Conservation (phyloP, 495 filamentous ascomycete genomes). For the Evernia prunastri region DNA sequence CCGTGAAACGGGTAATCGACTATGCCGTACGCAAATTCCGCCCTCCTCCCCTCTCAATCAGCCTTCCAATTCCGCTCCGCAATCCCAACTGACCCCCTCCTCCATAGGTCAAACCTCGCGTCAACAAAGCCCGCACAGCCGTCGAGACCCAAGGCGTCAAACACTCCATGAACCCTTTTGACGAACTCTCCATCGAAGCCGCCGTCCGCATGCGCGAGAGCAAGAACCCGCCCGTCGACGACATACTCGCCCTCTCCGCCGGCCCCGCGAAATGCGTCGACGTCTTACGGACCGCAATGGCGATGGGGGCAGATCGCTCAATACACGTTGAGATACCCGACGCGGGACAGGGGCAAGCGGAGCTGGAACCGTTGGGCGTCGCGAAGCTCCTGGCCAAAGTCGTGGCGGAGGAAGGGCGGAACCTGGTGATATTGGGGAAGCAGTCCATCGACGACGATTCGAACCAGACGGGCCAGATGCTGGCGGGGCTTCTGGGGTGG, state of each 20-base stretch:
- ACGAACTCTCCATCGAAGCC: slow-evolving; percentile 96
- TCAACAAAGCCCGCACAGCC: slow-evolving; percentile 92
- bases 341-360: slow-evolving; percentile 34
- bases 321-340: slow-evolving; percentile 73
- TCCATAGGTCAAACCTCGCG: slow-evolving; percentile 85
- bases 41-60: slow-evolving; percentile 3
- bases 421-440: slow-evolving; percentile 90
- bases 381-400: slow-evolving; percentile 80
- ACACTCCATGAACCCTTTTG: slow-evolving; percentile 98
- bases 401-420: slow-evolving; percentile 73
- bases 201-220: slow-evolving; percentile 87
- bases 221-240: slow-evolving; percentile 58
- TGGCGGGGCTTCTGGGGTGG: slow-evolving; percentile 88
- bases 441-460: slow-evolving; percentile 97
- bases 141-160: slow-evolving; percentile 89
- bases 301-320: slow-evolving; percentile 90
- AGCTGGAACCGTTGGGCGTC: slow-evolving; percentile 81
- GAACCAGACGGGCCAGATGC: slow-evolving; percentile 95
- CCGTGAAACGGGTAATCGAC: slow-evolving; percentile 97
- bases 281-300: slow-evolving; percentile 90
- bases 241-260: slow-evolving; percentile 84
- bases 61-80: not conserved
- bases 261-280: slow-evolving; percentile 83
- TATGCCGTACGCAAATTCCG: slow-evolving; percentile 66
- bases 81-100: not conserved